Evolutionary conservation across 371 early-diverging fungal species (phyloP).

Genomic region (Encephalitozoon hellem): DNA sequence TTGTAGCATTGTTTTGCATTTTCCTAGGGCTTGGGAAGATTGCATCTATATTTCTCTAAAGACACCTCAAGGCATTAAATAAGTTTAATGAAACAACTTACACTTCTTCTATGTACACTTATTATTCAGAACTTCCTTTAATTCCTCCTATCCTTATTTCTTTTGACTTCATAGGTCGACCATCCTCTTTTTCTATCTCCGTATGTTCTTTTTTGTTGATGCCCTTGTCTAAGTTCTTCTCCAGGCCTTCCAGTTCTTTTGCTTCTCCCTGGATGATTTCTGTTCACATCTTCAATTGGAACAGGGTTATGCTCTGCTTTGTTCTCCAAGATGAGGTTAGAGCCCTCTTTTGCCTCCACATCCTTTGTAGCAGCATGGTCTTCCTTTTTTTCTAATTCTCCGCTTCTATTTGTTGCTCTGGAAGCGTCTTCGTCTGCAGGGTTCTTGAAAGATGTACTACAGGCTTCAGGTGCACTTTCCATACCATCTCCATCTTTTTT

Average conservation of each 20-base stretch:
- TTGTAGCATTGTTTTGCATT: conserved; percentile 43
- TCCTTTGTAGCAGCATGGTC: background rate
- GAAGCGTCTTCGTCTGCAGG: background rate
- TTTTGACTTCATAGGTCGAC: background rate
- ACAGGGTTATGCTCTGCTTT: background rate
- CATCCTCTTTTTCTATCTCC: background rate
- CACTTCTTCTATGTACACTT: background rate
- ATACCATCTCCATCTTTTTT: background rate
- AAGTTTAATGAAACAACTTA: conserved; percentile 5
- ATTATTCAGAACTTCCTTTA: conserved; percentile 1
- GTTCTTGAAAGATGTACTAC: background rate
- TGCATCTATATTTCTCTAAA: conserved; percentile 44
- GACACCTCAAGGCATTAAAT: background rate
- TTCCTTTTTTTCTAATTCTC: background rate
- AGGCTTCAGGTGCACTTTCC: background rate
- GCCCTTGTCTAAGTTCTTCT: background rate
- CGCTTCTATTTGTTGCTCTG: conserved; percentile 21
- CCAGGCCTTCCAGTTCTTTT: conserved; percentile 27
- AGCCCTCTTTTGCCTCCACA: conserved; percentile 17
- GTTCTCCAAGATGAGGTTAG: background rate
- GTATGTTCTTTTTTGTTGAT: background rate
- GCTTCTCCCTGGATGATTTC: background rate
- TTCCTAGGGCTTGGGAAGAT: conserved; percentile 36
- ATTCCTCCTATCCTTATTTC: background rate
- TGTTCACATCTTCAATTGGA: background rate